Evolutionary conservation across 2,329 filamentous ascomycete species (phyloP).

Genomic region (Ilyonectria mors-panacis): DNA sequence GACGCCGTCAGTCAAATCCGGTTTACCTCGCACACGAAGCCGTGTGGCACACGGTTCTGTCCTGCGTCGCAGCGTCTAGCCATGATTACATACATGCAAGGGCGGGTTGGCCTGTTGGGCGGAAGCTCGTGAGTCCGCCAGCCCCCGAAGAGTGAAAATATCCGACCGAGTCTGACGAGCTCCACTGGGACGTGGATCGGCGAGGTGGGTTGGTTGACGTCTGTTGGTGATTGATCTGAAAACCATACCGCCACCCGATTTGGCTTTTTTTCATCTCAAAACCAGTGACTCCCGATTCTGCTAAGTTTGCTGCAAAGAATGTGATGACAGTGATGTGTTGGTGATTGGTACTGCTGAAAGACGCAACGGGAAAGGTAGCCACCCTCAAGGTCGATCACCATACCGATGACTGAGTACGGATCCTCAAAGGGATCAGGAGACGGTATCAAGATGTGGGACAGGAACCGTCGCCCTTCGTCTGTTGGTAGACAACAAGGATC

Average conservation of each 20-base stretch:
- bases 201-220: constrained; percentile 7
- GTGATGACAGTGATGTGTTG: constrained; percentile 16
- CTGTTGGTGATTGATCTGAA: constrained; percentile 20
- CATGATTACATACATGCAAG: constrained; percentile 9
- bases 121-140: background rate
- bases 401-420: background rate
- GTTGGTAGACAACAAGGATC: constrained; percentile 11
- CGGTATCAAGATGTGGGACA: constrained; percentile 5
- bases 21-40: background rate
- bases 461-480: background rate
- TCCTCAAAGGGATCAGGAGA: constrained; percentile 5
- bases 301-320: constrained; percentile 8
- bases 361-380: background rate
- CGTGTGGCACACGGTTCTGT: constrained; percentile 1
- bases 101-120: constrained; percentile 1
- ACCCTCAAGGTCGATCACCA: background rate
- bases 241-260: constrained; percentile 7
- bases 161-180: constrained; percentile 4
- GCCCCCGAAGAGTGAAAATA: background rate
- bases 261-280: background rate
- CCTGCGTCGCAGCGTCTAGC: background rate
- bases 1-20: background rate
- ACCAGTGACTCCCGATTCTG: background rate
- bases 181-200: constrained; percentile 10
- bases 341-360: background rate